Conservation (phyloP, 2,329 filamentous ascomycete genomes). For the Stromatinia cepivora region DNA sequence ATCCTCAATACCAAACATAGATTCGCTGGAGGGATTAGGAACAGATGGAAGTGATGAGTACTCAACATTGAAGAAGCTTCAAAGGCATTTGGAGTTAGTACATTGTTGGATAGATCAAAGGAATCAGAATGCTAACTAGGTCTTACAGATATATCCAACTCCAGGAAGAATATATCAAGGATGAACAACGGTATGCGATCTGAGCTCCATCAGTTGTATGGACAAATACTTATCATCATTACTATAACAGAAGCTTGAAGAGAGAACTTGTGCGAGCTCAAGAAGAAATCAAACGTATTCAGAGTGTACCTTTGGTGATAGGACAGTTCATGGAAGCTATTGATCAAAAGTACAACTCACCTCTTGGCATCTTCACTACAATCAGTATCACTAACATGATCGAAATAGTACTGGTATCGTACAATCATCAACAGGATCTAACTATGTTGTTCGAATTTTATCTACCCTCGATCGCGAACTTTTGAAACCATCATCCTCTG, state of each 20-base stretch:
- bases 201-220: neutral
- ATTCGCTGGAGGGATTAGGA: slow-evolving; percentile 80
- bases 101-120: neutral
- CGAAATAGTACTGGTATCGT: slow-evolving; percentile 84
- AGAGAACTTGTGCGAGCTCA: slow-evolving; percentile 95
- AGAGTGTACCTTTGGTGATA: slow-evolving; percentile 96
- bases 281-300: slow-evolving; percentile 99
- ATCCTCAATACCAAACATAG: slow-evolving; percentile 83
- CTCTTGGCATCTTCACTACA: neutral
- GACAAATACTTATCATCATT: slow-evolving; percentile 5
- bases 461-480: slow-evolving; percentile 98
- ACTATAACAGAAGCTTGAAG: slow-evolving; percentile 74
- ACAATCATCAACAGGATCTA: slow-evolving; percentile 95
- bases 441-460: slow-evolving; percentile 97
- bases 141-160: slow-evolving; percentile 79
- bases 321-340: slow-evolving; percentile 99
- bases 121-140: slow-evolving; percentile 34
- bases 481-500: slow-evolving; percentile 95
- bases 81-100: slow-evolving; percentile 89
- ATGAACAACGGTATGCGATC: slow-evolving; percentile 79
- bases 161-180: slow-evolving; percentile 99
- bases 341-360: slow-evolving; percentile 80
- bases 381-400: slow-evolving; percentile 28
- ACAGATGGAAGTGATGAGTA: slow-evolving; percentile 90
- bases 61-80: slow-evolving; percentile 91